Evolutionary conservation across 2,329 filamentous ascomycete genomes (phyloP).

Genomic region (Penicillium sp.): DNA sequence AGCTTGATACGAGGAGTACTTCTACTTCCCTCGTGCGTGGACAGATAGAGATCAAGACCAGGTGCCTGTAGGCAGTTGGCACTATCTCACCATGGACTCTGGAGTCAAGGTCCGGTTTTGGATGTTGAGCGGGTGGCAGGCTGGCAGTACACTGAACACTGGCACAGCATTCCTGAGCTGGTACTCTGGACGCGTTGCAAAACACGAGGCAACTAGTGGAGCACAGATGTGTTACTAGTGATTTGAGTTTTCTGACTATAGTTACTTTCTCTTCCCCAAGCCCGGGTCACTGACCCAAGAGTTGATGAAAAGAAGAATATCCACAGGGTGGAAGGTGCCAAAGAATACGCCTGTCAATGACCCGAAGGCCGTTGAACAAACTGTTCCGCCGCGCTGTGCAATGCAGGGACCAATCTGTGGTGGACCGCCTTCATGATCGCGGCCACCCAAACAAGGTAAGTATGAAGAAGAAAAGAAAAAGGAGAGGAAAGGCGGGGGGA

Average conservation of each 20-base stretch:
- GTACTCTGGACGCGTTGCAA: too few relatives aligned
- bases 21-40: neutral
- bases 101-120: too few relatives aligned
- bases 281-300: constrained; percentile 32
- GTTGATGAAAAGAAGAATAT: constrained; percentile 39
- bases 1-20: neutral
- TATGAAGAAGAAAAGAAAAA: constrained; percentile 52
- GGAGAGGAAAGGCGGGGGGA: constrained; percentile 28
- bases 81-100: too few relatives aligned
- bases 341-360: constrained; percentile 46
- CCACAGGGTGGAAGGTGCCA: constrained; percentile 36
- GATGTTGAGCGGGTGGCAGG: too few relatives aligned
- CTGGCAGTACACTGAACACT: too few relatives aligned
- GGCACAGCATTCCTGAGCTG: too few relatives aligned
- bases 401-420: constrained; percentile 57
- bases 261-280: constrained; percentile 35
- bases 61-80: too few relatives aligned
- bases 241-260: neutral
- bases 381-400: constrained; percentile 59
- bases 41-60: too few relatives aligned
- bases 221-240: neutral
- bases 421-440: constrained; percentile 50
- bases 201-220: neutral
- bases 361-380: constrained; percentile 51
- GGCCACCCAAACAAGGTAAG: constrained; percentile 54